A percentile compares a stretch with the other conserved stretches of the same genome.
These are phyloP conservation scores for Ascocoryne sarcoides DNA, from an alignment of 2,329 filamentous ascomycete genomes.

Conservation along the genomic window DNA sequence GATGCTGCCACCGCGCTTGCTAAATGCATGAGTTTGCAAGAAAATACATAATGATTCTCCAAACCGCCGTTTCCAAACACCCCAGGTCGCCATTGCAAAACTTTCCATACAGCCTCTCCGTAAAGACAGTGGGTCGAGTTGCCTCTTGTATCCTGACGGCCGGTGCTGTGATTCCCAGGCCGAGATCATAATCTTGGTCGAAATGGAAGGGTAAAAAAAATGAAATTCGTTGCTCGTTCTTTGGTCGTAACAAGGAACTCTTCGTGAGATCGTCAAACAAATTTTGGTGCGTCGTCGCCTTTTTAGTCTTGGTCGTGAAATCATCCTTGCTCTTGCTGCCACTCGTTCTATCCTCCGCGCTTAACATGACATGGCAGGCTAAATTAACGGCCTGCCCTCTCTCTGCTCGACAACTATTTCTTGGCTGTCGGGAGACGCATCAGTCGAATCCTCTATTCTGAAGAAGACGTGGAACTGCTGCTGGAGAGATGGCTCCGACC, in stretches of 20 bases:
- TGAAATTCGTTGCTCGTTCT: slow-evolving; percentile 16
- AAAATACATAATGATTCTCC: slow-evolving; percentile 15
- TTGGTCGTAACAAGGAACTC: slow-evolving; percentile 12
- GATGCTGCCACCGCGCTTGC: slow-evolving; percentile 24
- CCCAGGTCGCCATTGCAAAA: not conserved
- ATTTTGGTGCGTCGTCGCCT: slow-evolving; percentile 16
- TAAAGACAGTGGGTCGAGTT: slow-evolving; percentile 26
- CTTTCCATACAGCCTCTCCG: slow-evolving; percentile 16
- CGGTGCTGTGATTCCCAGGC: slow-evolving; percentile 26
- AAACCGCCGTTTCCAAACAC: slow-evolving; percentile 3
- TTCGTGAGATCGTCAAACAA: slow-evolving; percentile 16
- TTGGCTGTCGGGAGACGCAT: slow-evolving; percentile 21
- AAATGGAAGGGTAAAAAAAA: slow-evolving; percentile 6
- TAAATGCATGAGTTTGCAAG: slow-evolving; percentile 23
- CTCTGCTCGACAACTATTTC: slow-evolving; percentile 18
- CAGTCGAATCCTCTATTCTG: slow-evolving; percentile 21
- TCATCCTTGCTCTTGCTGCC: slow-evolving; percentile 1
- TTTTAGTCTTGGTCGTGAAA: slow-evolving; percentile 17
- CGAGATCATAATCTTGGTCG: slow-evolving; percentile 20
- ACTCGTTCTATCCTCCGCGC: slow-evolving; percentile 9
- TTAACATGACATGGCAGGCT: slow-evolving; percentile 9
- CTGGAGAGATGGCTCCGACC: slow-evolving; percentile 28
- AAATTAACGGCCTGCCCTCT: slow-evolving; percentile 10
- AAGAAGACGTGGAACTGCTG: slow-evolving; percentile 29
- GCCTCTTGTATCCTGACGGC: slow-evolving; percentile 25